Evolutionary conservation across 257 asterid species (phyloP), one percentile per base, ranked within the genome.

Genomic region (Solanum bukasovii): DNA sequence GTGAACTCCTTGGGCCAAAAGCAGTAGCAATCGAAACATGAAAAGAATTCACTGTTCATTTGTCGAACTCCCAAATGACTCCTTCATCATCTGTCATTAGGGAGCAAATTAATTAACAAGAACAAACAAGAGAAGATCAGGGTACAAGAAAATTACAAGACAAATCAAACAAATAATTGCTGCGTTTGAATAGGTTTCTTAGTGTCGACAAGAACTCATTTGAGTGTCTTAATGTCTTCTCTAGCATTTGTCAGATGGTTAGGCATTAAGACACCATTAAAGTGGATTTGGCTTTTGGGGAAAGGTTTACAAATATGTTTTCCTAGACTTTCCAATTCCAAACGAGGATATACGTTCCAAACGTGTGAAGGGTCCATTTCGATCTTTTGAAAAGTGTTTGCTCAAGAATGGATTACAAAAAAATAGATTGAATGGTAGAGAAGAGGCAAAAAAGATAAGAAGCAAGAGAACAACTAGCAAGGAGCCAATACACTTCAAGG

Each of bases 51-150:
- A 46, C 10, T 7, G 7, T 65, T 92, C 87, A 93, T 72, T 95
- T 94, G 92, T 91, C 95, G 9, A 94, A 94, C 89, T 96, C 99
- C 97, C 98, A 96, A 83, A 96, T 93, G 67, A 95, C 93, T 68
- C 95, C 97, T 90, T 94, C 96, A 88, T 95, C 98, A 91, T 95
- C 95, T 94, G 93, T 87, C 90, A 91, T 46, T 12, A 46, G 84
- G 34, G 56, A 52, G 46, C 10, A 46, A 82, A 31, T 20, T 34
- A 82, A 29, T 33, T 82, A 18, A 49, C 3, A 79, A 82, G 68
- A 31, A 33, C 25, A 33, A 82, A 49, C 56, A 27, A 46, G 68
- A 9, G 70, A 49, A 49, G 11, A 49, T 49, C 38, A 46, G 44
- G 10, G 16, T 27, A 27, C 0, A 46, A 16, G 38, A 10, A 29